A percentile compares a stretch with the other conserved stretches of the same genome.
These are phyloP conservation scores for Bolboschoenus planiculmis DNA, from an alignment of 176 grass and related monocot genomes.

Conservation along the genomic window DNA sequence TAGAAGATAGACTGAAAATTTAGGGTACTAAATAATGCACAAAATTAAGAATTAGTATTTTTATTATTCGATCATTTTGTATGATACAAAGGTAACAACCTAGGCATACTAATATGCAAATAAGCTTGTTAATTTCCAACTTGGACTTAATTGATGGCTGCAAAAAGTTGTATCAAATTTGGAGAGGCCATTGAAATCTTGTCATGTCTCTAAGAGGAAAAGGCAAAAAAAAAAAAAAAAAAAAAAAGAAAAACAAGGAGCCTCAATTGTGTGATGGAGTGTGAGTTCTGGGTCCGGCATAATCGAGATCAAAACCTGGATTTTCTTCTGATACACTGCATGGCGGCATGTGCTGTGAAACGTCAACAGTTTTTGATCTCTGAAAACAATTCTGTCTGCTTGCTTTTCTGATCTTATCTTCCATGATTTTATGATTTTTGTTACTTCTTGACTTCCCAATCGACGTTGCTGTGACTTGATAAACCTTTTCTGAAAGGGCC, in stretches of 20 bases:
- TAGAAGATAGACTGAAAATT: neutral
- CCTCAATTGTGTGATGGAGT: conserved; percentile 60
- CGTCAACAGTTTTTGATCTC: conserved; percentile 22
- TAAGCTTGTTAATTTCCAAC: conserved; percentile 6
- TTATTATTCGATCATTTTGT: conserved; percentile 12
- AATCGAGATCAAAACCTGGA: conserved; percentile 69
- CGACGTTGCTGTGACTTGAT: neutral
- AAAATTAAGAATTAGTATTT: neutral
- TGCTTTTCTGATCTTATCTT: neutral
- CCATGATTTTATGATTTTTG: neutral
- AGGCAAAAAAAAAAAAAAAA: too few species aligned
- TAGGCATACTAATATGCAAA: conserved; percentile 25
- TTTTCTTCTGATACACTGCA: conserved; percentile 23
- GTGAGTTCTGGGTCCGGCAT: conserved; percentile 54
- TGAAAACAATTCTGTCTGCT: conserved; percentile 29
- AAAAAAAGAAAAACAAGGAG: neutral
- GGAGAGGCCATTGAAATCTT: neutral
- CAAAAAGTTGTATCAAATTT: conserved; percentile 3
- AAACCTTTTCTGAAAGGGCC: neutral
- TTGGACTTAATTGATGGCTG: neutral
- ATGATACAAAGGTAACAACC: conserved; percentile 24
- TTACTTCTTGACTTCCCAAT: neutral
- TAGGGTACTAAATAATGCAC: too few species aligned
- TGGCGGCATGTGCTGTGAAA: conserved; percentile 25
- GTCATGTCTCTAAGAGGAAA: neutral